These are phyloP conservation scores for Exophiala xenobiotica DNA, from an alignment of 2,329 filamentous ascomycete genomes.

Conservation along the genomic window DNA sequence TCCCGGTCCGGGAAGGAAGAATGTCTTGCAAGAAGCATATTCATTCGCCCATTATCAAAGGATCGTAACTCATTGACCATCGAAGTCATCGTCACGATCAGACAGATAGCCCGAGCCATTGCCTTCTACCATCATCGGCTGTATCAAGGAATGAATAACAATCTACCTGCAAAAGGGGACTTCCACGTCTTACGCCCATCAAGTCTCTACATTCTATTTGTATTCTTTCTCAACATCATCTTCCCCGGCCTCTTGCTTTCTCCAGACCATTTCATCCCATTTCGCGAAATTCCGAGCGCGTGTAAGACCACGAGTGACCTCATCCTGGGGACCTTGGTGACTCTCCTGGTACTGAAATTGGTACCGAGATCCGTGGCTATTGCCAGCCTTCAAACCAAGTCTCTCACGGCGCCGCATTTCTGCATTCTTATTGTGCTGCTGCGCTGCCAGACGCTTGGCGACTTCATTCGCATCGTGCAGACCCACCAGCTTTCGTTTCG, in stretches of 20 bases:
- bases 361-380: neutral
- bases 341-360: neutral
- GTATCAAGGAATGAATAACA: too few relatives aligned
- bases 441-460: constrained; percentile 48
- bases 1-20: too few relatives aligned
- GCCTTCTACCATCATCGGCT: too few relatives aligned
- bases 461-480: constrained; percentile 63
- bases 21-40: too few relatives aligned
- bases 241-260: constrained; percentile 14
- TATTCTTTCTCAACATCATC: constrained; percentile 14
- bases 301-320: constrained; percentile 6
- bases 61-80: too few relatives aligned
- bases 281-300: constrained; percentile 2
- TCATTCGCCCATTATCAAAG: too few relatives aligned
- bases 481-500: constrained; percentile 48
- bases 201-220: neutral
- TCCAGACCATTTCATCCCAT: constrained; percentile 21
- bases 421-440: constrained; percentile 25
- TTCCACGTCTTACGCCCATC: too few relatives aligned
- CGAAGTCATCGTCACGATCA: too few relatives aligned
- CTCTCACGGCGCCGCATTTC: constrained; percentile 16
- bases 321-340: constrained; percentile 1
- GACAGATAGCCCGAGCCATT: too few relatives aligned
- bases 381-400: constrained; percentile 10
- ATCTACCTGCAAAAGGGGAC: too few relatives aligned